A percentile compares a stretch with the other conserved stretches of the same genome.
Evolutionary conservation across 2,329 filamentous ascomycete species (phyloP).

Genomic region (Xylariaceae sp.): DNA sequence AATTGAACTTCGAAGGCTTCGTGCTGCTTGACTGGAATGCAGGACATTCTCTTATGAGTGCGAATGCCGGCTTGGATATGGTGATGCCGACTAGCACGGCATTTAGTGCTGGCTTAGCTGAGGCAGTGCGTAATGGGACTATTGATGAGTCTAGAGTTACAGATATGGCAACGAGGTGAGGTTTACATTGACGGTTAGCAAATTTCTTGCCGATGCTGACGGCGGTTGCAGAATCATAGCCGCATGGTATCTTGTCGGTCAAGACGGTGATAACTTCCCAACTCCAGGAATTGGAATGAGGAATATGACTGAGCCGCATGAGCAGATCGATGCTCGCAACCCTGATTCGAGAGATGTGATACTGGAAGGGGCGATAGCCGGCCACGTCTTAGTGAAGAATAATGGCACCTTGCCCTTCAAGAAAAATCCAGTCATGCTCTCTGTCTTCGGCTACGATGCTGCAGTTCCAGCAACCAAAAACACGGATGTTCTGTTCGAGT

Average conservation of each 20-base stretch:
- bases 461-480: conserved; percentile 45
- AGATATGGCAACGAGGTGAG: conserved; percentile 71
- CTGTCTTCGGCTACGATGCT: conserved; percentile 64
- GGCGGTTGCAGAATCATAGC: conserved; percentile 54
- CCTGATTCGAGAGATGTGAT: conserved; percentile 41
- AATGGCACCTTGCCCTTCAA: conserved; percentile 58
- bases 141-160: conserved; percentile 66
- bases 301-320: conserved; percentile 49
- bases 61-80: conserved; percentile 63
- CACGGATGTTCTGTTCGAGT: conserved; percentile 40
- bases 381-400: conserved; percentile 78
- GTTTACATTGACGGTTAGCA: conserved; percentile 38
- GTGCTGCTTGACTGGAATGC: conserved; percentile 67
- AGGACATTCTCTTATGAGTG: conserved; percentile 56
- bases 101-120: conserved; percentile 64
- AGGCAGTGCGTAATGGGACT: conserved; percentile 74
- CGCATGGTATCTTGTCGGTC: conserved; percentile 54
- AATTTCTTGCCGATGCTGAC: conserved; percentile 38
- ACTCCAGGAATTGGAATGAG: conserved; percentile 54
- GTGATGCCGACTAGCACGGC: conserved; percentile 58
- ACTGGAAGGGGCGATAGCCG: conserved; percentile 52
- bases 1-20: conserved; percentile 64
- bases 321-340: conserved; percentile 47
- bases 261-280: conserved; percentile 44
- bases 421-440: conserved; percentile 51